phyloP scores from a whole-genome alignment of 306 rosid genomes.

The Vigna hirtella region DNA sequence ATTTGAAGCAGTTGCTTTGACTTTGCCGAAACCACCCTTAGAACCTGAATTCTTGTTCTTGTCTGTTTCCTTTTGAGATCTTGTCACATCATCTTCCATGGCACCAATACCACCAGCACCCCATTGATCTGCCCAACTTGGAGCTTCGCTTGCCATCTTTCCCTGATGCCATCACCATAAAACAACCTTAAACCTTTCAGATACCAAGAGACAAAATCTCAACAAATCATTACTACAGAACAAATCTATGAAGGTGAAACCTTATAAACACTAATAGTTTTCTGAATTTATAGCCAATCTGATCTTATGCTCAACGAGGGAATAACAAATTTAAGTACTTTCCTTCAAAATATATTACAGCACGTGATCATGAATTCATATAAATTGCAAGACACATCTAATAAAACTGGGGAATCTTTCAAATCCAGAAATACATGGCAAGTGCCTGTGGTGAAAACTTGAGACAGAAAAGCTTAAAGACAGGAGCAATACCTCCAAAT shows the following conservation, averaged over 20 bases:
- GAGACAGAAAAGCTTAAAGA: conserved; percentile 20
- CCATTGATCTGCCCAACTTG: conserved; percentile 97
- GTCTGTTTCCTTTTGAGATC: conserved; percentile 51
- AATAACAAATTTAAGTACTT: conserved; percentile 1
- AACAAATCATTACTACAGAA: conserved; percentile 21
- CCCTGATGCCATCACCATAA: conserved; percentile 15
- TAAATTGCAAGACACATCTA: conserved; percentile 18
- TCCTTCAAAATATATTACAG: conserved; percentile 1
- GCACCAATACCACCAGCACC: conserved; percentile 90
- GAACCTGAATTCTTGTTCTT: conserved; percentile 63
- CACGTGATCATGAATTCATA: conserved; percentile 15
- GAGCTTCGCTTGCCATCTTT: conserved; percentile 72
- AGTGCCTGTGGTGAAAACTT: conserved; percentile 11
- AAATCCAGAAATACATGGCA: conserved; percentile 19
- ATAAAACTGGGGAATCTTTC: conserved; percentile 1
- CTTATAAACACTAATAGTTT: background rate
- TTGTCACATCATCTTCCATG: conserved; percentile 59
- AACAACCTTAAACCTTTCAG: conserved; percentile 1
- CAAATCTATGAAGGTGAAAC: conserved; percentile 19
- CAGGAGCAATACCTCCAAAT: conserved; percentile 49
- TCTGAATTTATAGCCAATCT: background rate
- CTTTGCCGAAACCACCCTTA: conserved; percentile 65
- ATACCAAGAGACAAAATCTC: background rate
- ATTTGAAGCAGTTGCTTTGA: conserved; percentile 58
- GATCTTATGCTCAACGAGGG: background rate